Conservation (phyloP, 2,329 filamentous ascomycete species). For the Aspergillus novoparasiticus region DNA sequence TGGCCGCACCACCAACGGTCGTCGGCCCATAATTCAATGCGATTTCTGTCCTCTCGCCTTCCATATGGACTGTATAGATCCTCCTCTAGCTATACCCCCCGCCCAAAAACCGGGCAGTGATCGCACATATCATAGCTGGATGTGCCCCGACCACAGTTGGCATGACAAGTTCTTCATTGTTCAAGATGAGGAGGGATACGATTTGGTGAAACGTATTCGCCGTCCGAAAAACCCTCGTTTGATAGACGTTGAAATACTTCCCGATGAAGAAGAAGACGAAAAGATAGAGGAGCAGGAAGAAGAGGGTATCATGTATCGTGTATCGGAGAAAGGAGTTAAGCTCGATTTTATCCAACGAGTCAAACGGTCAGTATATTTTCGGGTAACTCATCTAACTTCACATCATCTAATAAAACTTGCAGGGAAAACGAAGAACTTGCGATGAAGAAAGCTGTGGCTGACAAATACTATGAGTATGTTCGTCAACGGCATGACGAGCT, state of each 20-base stretch:
- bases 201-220: constrained; percentile 34
- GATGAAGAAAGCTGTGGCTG: constrained; percentile 22
- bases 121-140: constrained; percentile 71
- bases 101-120: constrained; percentile 51
- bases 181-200: constrained; percentile 58
- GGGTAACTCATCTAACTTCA: not conserved
- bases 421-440: constrained; percentile 26
- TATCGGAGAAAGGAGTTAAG: constrained; percentile 67
- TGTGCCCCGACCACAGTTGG: constrained; percentile 84
- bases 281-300: constrained; percentile 62
- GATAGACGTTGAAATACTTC: constrained; percentile 69
- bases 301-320: constrained; percentile 66
- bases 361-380: constrained; percentile 43
- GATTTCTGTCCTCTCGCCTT: constrained; percentile 80
- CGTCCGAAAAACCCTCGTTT: constrained; percentile 52
- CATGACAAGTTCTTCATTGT: constrained; percentile 61
- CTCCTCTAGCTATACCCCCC: constrained; percentile 78
- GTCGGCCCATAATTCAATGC: constrained; percentile 80
- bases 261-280: constrained; percentile 55
- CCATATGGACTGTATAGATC: constrained; percentile 91
- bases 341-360: constrained; percentile 71
- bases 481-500: constrained; percentile 28
- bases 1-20: constrained; percentile 63
- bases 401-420: constrained; percentile 14
- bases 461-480: constrained; percentile 29